Evolutionary conservation across 208 protist genomes (phyloP).

Genomic region (Crithidia brevicula): DNA sequence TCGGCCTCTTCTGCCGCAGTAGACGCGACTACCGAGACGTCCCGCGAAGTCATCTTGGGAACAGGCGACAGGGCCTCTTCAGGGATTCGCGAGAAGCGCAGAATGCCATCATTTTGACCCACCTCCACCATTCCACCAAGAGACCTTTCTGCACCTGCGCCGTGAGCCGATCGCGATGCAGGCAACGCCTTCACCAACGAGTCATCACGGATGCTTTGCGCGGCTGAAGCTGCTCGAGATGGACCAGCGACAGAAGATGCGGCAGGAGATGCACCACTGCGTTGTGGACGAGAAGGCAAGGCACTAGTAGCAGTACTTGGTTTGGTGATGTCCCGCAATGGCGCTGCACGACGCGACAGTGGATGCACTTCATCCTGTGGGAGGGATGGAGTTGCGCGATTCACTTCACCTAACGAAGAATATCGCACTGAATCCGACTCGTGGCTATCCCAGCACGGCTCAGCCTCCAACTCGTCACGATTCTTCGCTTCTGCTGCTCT

Average conservation of each 20-base stretch:
- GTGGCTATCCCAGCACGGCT: constrained; percentile 14
- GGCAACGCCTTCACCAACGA: not conserved
- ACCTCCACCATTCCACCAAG: no score
- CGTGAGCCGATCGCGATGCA: no score
- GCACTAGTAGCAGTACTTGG: not conserved
- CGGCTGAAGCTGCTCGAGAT: no score
- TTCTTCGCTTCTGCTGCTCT: not conserved
- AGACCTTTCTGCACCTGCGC: no score
- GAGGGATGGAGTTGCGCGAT: not conserved
- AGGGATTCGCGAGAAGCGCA: constrained; percentile 9
- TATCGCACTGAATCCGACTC: not conserved
- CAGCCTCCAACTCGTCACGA: constrained; percentile 9
- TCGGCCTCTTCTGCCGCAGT: not conserved
- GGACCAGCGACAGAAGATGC: no score
- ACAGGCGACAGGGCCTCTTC: not conserved
- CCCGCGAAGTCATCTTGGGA: not conserved
- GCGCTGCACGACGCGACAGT: not conserved
- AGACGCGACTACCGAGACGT: not conserved
- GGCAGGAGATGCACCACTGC: not conserved
- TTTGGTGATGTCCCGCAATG: no score
- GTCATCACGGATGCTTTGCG: not conserved
- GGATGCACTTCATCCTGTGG: not conserved
- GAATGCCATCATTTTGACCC: constrained; percentile 10
- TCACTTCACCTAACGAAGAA: not conserved
- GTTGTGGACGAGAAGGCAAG: constrained; percentile 2